Evolutionary conservation across 768 basidiomycete species (phyloP).

Genomic region (Favolaschia claudopus): DNA sequence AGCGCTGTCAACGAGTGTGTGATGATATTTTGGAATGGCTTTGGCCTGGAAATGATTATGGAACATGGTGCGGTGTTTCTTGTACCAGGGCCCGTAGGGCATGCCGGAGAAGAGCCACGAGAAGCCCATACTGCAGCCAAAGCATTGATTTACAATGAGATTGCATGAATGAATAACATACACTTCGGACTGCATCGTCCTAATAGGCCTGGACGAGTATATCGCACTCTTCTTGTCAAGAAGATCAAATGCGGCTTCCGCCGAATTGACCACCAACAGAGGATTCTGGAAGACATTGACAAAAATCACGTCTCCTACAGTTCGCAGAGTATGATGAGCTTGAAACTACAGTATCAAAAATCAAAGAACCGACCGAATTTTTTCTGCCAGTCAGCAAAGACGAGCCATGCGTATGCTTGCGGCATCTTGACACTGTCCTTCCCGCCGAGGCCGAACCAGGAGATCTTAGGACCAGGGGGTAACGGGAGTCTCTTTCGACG

Average conservation of each 20-base stretch:
- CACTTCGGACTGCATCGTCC: conserved; percentile 23
- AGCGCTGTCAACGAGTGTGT: conserved; percentile 38
- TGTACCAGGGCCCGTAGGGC: conserved; percentile 22
- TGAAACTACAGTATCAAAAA: background rate
- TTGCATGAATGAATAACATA: background rate
- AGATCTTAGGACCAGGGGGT: conserved; percentile 67
- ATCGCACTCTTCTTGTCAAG: conserved; percentile 63
- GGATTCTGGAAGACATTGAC: conserved; percentile 58
- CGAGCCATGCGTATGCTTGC: conserved; percentile 42
- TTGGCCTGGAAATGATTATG: conserved; percentile 29
- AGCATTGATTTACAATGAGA: background rate
- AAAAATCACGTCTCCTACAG: conserved; percentile 66
- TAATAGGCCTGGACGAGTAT: conserved; percentile 60
- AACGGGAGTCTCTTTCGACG: conserved; percentile 36
- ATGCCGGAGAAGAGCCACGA: conserved; percentile 23
- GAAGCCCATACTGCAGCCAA: conserved; percentile 20
- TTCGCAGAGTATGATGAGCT: background rate
- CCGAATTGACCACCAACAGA: conserved; percentile 54
- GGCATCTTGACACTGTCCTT: conserved; percentile 41
- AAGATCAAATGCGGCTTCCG: conserved; percentile 54
- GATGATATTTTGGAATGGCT: conserved; percentile 32
- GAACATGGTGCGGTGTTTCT: conserved; percentile 42
- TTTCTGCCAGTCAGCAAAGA: conserved; percentile 50
- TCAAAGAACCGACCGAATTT: conserved; percentile 44
- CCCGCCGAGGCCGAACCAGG: conserved; percentile 48